A percentile compares a stretch with the other conserved stretches of the same genome.
Conservation (phyloP, 2,329 filamentous ascomycete genomes). For the Intubia oerlemansii region DNA sequence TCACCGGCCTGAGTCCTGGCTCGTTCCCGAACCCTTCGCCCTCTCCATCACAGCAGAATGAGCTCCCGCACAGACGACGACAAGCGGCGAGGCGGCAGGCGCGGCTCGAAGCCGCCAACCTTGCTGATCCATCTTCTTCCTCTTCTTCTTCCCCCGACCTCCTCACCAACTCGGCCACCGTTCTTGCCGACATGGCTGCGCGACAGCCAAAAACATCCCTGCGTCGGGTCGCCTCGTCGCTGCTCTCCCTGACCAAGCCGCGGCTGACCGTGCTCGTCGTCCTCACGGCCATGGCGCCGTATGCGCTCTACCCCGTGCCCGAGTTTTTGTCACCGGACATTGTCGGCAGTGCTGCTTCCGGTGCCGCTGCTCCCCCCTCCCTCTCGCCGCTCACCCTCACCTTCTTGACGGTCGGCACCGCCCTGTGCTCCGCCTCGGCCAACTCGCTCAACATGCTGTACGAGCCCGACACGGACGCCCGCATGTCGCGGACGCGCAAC, state of each 20-base stretch:
- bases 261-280: constrained; percentile 82
- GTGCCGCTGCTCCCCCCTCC: no score
- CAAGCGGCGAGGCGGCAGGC: constrained; percentile 1
- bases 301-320: constrained; percentile 82
- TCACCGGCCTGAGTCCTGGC: constrained; percentile 4
- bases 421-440: constrained; percentile 72
- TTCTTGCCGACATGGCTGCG: constrained; percentile 29
- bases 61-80: constrained; percentile 8
- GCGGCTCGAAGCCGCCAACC: neutral
- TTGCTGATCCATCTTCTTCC: neutral
- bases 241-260: constrained; percentile 86
- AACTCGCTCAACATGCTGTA: constrained; percentile 97
- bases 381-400: constrained; percentile 78
- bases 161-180: constrained; percentile 23
- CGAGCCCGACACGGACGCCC: constrained; percentile 72
- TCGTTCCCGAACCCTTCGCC: neutral
- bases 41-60: constrained; percentile 1
- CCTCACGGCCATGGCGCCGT: constrained; percentile 74
- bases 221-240: constrained; percentile 52
- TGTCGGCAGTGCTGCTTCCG: no score
- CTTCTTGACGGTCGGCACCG: constrained; percentile 78
- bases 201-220: constrained; percentile 28
- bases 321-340: constrained; percentile 51
- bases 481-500: constrained; percentile 86
- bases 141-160: constrained; percentile 6